Evolutionary conservation across 2,329 filamentous ascomycete species (phyloP), one percentile per base, ranked within the genome.

Genomic region (Huntiella decipiens): DNA sequence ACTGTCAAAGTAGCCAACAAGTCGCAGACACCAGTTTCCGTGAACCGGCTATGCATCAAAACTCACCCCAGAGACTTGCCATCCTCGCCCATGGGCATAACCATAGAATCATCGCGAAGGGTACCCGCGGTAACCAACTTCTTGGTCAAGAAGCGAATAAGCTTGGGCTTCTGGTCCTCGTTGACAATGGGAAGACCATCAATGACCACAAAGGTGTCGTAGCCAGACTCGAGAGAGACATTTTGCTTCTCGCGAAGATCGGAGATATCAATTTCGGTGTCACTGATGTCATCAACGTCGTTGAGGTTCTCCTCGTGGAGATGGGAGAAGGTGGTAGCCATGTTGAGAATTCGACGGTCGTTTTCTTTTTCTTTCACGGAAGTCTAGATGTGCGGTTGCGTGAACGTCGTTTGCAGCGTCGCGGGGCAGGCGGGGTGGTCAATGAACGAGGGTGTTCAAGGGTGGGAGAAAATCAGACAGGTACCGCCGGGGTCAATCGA

Each of bases 121-220:
- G 73, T 82, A 54, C 88, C 91, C 52, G 87, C 84, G 50, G 77
- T 70, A 66, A 81, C 87, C 56, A 98, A 70, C 70, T 93, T 95
- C 68, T 87, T 85, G 63, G 93, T 68, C 66, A 98, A 69, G 65
- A 96, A 96, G 66, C 96, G 96, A 63, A 94, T 71, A 51, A 98
- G 77, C 71, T 94, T 96, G 50, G 82, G 77, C 68, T 86, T 88
- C 69, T 82, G 87, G 43, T 91, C 88, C 62, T 87, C 84, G 49
- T 71, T 84, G 53, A 98, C 88, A 53, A 81, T 68, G 53, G 91
- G 91, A 38, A 98, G 76, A 54, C 91, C 91, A 63, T 98, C 91
- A 60, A 96, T 75, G 52, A 96, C 87, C 53, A 98, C 82, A 59
- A 98, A 98, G 53, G 86, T 82, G 61, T 98, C 91, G 57, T 95